A percentile compares a stretch with the other conserved stretches of the same genome.
phyloP scores from a whole-genome alignment of 2,329 filamentous ascomycete genomes.

The Penicillium oxalicum region DNA sequence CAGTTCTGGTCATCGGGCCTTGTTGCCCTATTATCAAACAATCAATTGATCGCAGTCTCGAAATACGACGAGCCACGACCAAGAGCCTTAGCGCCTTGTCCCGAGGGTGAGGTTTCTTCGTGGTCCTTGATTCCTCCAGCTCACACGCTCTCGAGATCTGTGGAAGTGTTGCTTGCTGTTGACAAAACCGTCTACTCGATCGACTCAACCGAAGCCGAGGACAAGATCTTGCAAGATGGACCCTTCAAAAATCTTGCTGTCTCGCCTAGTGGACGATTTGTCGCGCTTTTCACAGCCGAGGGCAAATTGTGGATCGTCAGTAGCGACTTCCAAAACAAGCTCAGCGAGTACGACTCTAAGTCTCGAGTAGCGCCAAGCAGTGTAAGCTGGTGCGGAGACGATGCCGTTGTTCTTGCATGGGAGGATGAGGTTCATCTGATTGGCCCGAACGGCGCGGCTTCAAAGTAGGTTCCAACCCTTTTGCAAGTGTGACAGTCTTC shows the following conservation, averaged over 20 bases:
- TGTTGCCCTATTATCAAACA: conserved; percentile 84
- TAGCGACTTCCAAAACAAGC: conserved; percentile 85
- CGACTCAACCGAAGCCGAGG: conserved; percentile 84
- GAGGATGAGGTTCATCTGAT: conserved; percentile 96
- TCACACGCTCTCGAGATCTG: conserved; percentile 82
- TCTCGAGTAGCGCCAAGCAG: conserved; percentile 80
- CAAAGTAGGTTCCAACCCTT: conserved; percentile 42
- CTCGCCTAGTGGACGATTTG: conserved; percentile 83
- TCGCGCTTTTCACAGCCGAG: conserved; percentile 78
- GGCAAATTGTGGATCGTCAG: conserved; percentile 89
- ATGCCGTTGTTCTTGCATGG: conserved; percentile 90
- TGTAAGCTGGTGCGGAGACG: conserved; percentile 93
- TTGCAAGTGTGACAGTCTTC: not conserved
- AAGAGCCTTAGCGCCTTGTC: conserved; percentile 68
- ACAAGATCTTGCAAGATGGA: conserved; percentile 82
- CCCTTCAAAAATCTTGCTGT: conserved; percentile 87
- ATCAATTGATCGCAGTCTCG: conserved; percentile 77
- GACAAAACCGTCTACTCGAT: conserved; percentile 77
- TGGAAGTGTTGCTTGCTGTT: conserved; percentile 85
- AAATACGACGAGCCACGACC: conserved; percentile 88
- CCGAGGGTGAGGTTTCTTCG: conserved; percentile 72
- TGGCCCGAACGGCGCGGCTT: conserved; percentile 71
- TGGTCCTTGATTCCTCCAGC: conserved; percentile 87
- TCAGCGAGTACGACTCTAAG: conserved; percentile 86
- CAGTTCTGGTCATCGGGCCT: conserved; percentile 90